These are phyloP conservation scores for Canariomyces notabilis DNA, from an alignment of 2,329 filamentous ascomycete species.

Conservation along the genomic window DNA sequence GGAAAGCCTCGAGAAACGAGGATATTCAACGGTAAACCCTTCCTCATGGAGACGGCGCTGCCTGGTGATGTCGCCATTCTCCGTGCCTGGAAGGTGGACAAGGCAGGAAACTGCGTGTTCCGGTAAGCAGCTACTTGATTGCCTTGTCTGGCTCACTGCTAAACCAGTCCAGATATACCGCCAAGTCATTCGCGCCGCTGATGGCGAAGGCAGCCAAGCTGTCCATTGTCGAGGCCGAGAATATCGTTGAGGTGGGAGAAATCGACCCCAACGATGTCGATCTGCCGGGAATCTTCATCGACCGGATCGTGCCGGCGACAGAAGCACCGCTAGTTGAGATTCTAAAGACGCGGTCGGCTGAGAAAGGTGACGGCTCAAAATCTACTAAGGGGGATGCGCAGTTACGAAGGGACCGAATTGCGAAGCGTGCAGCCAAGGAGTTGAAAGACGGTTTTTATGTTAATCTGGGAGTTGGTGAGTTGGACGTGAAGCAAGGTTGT, in stretches of 20 bases:
- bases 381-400: conserved; percentile 42
- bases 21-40: conserved; percentile 66
- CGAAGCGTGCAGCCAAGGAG: conserved; percentile 71
- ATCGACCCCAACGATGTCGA: conserved; percentile 72
- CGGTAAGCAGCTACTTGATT: conserved; percentile 5
- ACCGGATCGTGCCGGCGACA: conserved; percentile 72
- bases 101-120: conserved; percentile 75
- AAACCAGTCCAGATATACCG: conserved; percentile 49
- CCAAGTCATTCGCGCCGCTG: conserved; percentile 67
- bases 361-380: conserved; percentile 33
- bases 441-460: conserved; percentile 76
- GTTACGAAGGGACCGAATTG: conserved; percentile 64
- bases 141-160: conserved; percentile 32
- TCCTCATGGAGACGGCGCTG: conserved; percentile 72
- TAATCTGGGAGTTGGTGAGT: conserved; percentile 65
- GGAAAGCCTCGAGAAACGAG: conserved; percentile 65
- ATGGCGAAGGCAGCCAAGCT: conserved; percentile 77
- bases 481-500: neutral
- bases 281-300: conserved; percentile 76
- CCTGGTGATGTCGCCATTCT: conserved; percentile 73
- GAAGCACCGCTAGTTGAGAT: conserved; percentile 68
- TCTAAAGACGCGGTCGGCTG: conserved; percentile 50
- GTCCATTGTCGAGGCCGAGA: conserved; percentile 79
- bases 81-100: conserved; percentile 70
- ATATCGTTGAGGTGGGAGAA: conserved; percentile 70